phyloP scores from a whole-genome alignment of 2,329 filamentous ascomycete genomes.

The Ceratocystis albifundus region DNA sequence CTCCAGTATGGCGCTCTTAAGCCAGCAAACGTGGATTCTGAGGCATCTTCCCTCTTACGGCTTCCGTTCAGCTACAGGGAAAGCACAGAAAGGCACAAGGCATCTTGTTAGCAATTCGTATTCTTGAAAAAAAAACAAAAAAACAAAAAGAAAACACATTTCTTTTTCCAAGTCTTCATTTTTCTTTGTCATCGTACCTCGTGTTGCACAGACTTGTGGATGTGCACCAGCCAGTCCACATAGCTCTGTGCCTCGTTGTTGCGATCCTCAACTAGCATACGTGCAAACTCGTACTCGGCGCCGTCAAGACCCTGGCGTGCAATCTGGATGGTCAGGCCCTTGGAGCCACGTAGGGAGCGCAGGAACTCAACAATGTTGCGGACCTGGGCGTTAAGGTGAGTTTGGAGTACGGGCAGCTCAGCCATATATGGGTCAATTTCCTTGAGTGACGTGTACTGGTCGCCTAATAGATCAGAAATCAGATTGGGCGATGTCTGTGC shows the following conservation, averaged over 20 bases:
- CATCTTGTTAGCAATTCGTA: neutral
- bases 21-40: slow-evolving; percentile 46
- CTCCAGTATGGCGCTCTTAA: slow-evolving; percentile 48
- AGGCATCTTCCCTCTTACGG: slow-evolving; percentile 54
- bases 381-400: slow-evolving; percentile 86
- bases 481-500: slow-evolving; percentile 85
- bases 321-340: slow-evolving; percentile 78
- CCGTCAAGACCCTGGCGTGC: slow-evolving; percentile 88
- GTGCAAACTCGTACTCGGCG: slow-evolving; percentile 90
- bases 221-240: slow-evolving; percentile 94
- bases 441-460: slow-evolving; percentile 53
- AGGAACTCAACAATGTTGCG: slow-evolving; percentile 88
- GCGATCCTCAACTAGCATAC: slow-evolving; percentile 80
- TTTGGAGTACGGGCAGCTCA: slow-evolving; percentile 71
- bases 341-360: slow-evolving; percentile 66
- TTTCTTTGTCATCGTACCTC: slow-evolving; percentile 46
- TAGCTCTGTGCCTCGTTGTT: slow-evolving; percentile 98
- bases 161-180: too few relatives aligned
- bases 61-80: slow-evolving; percentile 50
- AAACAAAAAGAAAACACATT: too few relatives aligned
- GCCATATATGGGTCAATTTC: slow-evolving; percentile 71
- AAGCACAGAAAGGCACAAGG: neutral
- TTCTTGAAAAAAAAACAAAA: too few relatives aligned
- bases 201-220: slow-evolving; percentile 84
- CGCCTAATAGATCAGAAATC: slow-evolving; percentile 78